Conservation (phyloP, 129 eudicot species). For the Flaveria bidentis region DNA sequence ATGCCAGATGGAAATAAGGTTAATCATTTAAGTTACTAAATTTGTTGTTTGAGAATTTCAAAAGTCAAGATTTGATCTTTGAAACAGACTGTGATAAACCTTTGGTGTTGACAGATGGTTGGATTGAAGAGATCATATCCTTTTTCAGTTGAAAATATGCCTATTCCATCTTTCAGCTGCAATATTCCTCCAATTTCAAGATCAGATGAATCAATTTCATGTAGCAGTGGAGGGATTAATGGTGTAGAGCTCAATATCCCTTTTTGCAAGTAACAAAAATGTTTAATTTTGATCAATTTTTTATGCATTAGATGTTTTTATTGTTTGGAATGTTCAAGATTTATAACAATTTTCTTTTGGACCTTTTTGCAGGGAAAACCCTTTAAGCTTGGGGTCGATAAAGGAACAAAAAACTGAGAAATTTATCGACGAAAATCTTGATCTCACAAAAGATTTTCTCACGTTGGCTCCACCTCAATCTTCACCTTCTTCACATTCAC, state of each 20-base stretch:
- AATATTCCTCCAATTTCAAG: conserved; percentile 42
- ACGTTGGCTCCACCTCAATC: conserved; percentile 61
- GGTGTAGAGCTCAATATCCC: conserved; percentile 31
- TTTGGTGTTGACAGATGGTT: conserved; percentile 48
- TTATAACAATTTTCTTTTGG: not conserved
- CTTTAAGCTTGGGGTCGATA: conserved; percentile 31
- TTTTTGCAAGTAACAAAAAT: conserved; percentile 41
- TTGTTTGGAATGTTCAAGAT: not conserved
- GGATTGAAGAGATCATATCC: conserved; percentile 76
- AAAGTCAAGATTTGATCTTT: not conserved
- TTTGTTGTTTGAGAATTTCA: not conserved
- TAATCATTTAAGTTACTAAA: not conserved
- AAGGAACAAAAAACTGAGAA: conserved; percentile 33
- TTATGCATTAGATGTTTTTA: not conserved
- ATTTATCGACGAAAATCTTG: conserved; percentile 30
- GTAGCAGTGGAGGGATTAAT: not conserved
- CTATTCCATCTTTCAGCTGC: conserved; percentile 49
- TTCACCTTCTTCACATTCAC: conserved; percentile 29
- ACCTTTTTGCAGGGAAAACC: conserved; percentile 48
- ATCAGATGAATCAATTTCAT: conserved; percentile 52
- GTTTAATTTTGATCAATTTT: conserved; percentile 3
- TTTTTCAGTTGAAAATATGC: conserved; percentile 55
- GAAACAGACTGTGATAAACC: not conserved
- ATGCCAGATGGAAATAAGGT: conserved; percentile 71
- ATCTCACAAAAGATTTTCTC: conserved; percentile 65